phyloP scores from a whole-genome alignment of 352 stramenopile species.

The Blastocystis sp. region DNA sequence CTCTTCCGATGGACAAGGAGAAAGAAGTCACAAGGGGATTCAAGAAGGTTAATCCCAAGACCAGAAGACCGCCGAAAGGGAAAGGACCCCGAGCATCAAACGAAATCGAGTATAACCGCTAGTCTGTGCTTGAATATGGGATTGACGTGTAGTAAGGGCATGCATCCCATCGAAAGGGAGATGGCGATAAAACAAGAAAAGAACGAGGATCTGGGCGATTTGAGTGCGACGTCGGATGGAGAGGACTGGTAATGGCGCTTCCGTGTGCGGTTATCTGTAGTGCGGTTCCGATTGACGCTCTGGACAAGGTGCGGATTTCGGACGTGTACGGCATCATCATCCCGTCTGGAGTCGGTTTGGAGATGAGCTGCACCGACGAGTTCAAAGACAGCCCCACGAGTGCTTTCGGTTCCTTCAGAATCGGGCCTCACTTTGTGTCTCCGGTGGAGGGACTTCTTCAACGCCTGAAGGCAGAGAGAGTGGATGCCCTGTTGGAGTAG shows the following conservation, averaged over 20 bases:
- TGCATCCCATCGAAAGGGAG: not conserved
- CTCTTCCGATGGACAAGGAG: not conserved
- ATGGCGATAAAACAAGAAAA: not conserved
- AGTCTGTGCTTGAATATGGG: not conserved
- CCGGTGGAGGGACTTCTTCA: not conserved
- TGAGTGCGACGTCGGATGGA: constrained; percentile 17
- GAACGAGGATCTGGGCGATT: not conserved
- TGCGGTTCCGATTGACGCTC: not conserved
- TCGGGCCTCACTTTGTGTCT: not conserved
- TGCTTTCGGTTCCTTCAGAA: not conserved
- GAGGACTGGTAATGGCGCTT: not conserved
- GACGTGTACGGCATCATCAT: not conserved
- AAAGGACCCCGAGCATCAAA: not conserved
- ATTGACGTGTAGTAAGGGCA: not conserved
- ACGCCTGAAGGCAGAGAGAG: not conserved
- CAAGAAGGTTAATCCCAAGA: not conserved
- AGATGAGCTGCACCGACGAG: not conserved
- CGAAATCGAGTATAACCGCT: not conserved
- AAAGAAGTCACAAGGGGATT: not conserved
- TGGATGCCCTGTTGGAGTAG: not conserved
- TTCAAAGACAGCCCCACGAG: not conserved
- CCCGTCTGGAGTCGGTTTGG: not conserved
- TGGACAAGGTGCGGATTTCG: not conserved
- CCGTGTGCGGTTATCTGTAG: not conserved
- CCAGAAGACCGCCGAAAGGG: not conserved